Evolutionary conservation across 2,329 filamentous ascomycete species (phyloP).

Genomic region (Aspergillus uvarum): DNA sequence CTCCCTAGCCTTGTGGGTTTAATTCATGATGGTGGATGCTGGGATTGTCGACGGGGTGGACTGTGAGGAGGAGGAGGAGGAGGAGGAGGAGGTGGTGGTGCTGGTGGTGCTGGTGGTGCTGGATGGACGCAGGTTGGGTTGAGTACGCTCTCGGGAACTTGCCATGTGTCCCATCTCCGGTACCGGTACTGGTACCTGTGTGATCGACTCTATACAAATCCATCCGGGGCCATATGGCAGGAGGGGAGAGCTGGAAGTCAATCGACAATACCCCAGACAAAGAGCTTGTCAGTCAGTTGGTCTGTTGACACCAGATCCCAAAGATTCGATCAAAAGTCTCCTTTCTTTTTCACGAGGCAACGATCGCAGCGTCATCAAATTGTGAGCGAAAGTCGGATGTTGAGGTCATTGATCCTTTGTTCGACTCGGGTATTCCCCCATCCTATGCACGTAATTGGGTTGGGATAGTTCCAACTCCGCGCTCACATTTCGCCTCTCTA

Average conservation of each 20-base stretch:
- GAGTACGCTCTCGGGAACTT: not conserved
- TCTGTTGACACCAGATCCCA: not conserved
- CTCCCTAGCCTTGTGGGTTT: not conserved
- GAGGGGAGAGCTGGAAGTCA: not conserved
- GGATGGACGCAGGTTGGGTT: not conserved
- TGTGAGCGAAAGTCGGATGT: not conserved
- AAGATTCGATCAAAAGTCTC: not conserved
- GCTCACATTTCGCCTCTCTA: not conserved
- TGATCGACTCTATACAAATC: not conserved
- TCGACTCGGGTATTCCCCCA: not conserved
- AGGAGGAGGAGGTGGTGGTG: too few relatives aligned
- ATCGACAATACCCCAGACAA: not conserved
- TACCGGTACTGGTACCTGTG: not conserved
- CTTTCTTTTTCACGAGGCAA: too few relatives aligned
- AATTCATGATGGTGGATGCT: not conserved
- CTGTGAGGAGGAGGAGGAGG: too few relatives aligned
- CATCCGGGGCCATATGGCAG: not conserved
- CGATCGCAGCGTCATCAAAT: not conserved
- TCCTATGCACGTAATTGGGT: not conserved
- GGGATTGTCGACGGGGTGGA: not conserved
- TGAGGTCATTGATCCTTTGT: slow-evolving; percentile 6
- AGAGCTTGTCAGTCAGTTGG: too few relatives aligned
- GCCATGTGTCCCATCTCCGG: not conserved
- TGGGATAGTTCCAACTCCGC: not conserved
- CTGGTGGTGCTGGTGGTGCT: not conserved